Percentiles rank a stretch among this genome's conserved stretches.
These are phyloP conservation scores for Mallotus nudiflorus DNA, from an alignment of 345 rosid species.

Conservation along the genomic window DNA sequence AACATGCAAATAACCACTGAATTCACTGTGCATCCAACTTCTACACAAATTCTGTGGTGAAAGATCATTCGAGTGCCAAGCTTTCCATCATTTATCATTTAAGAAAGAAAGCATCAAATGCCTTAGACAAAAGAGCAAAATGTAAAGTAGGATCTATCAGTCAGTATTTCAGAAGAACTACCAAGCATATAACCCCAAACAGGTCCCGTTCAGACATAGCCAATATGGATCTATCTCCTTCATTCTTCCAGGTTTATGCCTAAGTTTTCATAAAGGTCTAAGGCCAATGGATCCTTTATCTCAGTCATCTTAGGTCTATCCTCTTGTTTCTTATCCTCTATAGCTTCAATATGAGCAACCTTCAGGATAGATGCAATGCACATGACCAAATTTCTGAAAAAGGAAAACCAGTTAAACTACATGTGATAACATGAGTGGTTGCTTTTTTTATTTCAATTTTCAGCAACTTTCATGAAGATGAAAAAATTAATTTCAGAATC, in stretches of 20 bases:
- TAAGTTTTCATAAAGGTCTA: not conserved
- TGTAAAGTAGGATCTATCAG: no score
- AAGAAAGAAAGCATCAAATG: not conserved
- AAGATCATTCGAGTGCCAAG: not conserved
- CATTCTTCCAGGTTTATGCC: not conserved
- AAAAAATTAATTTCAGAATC: not conserved
- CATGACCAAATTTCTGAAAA: not conserved
- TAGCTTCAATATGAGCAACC: not conserved
- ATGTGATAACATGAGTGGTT: no score
- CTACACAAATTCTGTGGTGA: not conserved
- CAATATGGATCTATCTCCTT: not conserved
- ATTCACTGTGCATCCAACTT: not conserved
- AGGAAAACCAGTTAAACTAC: no score
- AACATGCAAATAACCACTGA: not conserved
- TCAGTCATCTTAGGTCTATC: not conserved
- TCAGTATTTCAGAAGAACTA: no score
- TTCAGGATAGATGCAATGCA: not conserved
- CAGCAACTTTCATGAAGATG: not conserved
- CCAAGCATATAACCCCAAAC: no score
- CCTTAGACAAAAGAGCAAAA: no score
- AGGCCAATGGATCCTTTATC: not conserved
- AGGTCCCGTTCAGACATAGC: not conserved
- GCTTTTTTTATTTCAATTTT: not conserved
- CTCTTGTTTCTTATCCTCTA: not conserved
- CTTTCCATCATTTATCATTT: not conserved